Evolutionary conservation across 371 early-diverging fungal genomes (phyloP).

Genomic region (Zychaea mexicana): DNA sequence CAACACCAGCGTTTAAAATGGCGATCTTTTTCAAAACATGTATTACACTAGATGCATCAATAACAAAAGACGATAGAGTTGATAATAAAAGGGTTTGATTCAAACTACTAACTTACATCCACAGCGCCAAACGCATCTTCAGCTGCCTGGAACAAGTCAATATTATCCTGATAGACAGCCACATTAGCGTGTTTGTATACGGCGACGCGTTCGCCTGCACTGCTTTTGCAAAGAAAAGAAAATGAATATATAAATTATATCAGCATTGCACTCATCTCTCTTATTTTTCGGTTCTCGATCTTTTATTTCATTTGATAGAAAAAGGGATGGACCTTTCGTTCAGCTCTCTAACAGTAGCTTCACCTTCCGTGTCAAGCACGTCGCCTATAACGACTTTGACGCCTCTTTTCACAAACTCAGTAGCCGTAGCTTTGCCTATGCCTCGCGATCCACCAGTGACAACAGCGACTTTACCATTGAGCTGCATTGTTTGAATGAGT

Average conservation of each 20-base stretch:
- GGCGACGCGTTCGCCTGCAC: constrained; percentile 42
- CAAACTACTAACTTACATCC: constrained; percentile 47
- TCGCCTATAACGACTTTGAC: constrained; percentile 67
- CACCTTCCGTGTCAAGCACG: constrained; percentile 48
- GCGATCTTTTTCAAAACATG: constrained; percentile 21
- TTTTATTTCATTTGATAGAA: too few species aligned
- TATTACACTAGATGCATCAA: not conserved
- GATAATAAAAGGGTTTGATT: constrained; percentile 15
- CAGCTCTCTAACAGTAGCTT: constrained; percentile 31
- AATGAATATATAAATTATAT: not conserved
- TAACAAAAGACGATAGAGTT: constrained; percentile 64
- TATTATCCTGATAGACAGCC: constrained; percentile 43
- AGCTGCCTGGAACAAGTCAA: constrained; percentile 48
- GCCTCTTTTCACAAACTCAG: constrained; percentile 45
- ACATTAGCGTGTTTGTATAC: constrained; percentile 63
- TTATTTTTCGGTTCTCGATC: too few species aligned
- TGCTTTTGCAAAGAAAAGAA: constrained; percentile 16
- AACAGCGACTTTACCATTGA: constrained; percentile 57
- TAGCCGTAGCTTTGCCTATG: constrained; percentile 59
- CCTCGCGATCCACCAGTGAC: constrained; percentile 68
- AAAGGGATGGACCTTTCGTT: constrained; percentile 34
- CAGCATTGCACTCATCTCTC: not conserved
- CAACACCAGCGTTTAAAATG: constrained; percentile 23
- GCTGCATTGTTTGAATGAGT: not conserved
- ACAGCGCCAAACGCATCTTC: constrained; percentile 57